phyloP scores from a whole-genome alignment of 148 eudicot genomes.

The Silene uniflora region DNA sequence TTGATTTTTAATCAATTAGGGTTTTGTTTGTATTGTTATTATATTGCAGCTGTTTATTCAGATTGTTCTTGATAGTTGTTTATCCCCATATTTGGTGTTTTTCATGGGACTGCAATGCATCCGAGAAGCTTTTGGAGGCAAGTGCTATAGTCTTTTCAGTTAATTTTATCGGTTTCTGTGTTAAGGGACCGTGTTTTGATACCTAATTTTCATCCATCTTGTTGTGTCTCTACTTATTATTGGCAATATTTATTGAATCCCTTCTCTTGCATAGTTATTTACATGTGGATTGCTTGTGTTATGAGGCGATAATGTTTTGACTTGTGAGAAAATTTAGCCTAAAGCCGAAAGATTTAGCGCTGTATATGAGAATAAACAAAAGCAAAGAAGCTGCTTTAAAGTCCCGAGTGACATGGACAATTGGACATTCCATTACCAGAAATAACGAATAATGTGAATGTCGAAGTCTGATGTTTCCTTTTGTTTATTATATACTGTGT shows the following conservation, averaged over 20 bases:
- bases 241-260: background rate
- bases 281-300: background rate
- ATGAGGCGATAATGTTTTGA: background rate
- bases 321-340: background rate
- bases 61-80: no score
- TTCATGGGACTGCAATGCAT: constrained; percentile 99
- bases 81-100: constrained; percentile 90
- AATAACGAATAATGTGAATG: background rate
- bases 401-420: background rate
- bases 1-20: no score
- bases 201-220: background rate
- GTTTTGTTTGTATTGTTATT: no score
- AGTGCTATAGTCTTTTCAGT: background rate
- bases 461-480: no score
- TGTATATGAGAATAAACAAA: background rate
- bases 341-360: background rate
- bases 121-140: constrained; percentile 99
- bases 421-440: background rate
- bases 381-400: background rate
- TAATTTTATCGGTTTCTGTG: background rate
- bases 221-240: background rate
- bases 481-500: no score
- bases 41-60: no score
- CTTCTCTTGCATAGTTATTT: background rate
- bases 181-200: background rate